Conservation (phyloP, 2,329 filamentous ascomycete genomes). For the Orbilia quercus region DNA sequence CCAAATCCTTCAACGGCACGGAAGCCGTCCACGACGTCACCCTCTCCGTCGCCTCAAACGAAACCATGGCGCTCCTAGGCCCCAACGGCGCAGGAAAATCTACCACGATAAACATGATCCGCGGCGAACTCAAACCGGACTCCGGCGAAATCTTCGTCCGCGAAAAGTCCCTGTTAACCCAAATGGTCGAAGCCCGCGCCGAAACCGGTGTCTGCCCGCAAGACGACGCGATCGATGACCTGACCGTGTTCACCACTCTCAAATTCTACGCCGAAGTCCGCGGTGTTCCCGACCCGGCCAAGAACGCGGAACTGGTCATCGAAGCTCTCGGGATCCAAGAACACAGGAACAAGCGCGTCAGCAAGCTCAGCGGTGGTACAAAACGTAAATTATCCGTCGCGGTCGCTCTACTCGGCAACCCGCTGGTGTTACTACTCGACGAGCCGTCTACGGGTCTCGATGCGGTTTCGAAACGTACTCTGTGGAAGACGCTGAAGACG, state of each 20-base stretch:
- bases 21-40: conserved; percentile 86
- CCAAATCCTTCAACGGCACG: conserved; percentile 81
- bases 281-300: conserved; percentile 60
- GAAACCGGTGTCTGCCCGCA: conserved; percentile 62
- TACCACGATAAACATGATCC: conserved; percentile 87
- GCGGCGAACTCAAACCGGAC: conserved; percentile 84
- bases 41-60: conserved; percentile 80
- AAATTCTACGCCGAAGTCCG: conserved; percentile 61
- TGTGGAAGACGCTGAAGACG: conserved; percentile 62
- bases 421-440: conserved; percentile 61
- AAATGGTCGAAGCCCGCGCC: conserved; percentile 56
- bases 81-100: conserved; percentile 95
- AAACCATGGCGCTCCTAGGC: conserved; percentile 88
- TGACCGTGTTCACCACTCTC: conserved; percentile 62
- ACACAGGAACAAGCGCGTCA: conserved; percentile 59
- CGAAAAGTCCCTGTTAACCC: conserved; percentile 49
- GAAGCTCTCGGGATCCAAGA: conserved; percentile 60
- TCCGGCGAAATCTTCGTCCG: conserved; percentile 76
- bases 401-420: conserved; percentile 62
- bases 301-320: conserved; percentile 61
- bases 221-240: conserved; percentile 62
- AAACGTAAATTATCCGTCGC: conserved; percentile 61
- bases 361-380: conserved; percentile 61
- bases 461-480: conserved; percentile 62
- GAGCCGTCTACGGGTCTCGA: conserved; percentile 62